These are phyloP conservation scores for Fusarium nurragi DNA, from an alignment of 2,329 filamentous ascomycete genomes.

Conservation along the genomic window DNA sequence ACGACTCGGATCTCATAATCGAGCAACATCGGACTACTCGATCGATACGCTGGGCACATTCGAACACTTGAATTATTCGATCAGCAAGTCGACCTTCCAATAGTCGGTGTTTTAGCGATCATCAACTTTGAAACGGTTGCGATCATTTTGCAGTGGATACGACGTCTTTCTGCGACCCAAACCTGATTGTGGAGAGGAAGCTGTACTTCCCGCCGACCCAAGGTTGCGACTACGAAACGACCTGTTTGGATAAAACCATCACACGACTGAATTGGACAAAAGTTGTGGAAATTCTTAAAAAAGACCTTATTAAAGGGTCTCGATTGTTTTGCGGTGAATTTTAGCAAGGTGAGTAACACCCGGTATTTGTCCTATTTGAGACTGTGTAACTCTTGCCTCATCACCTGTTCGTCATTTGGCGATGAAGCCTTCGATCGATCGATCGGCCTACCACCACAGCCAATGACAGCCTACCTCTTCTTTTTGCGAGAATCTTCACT, in stretches of 20 bases:
- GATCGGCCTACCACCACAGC: constrained; percentile 40
- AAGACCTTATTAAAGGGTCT: not conserved
- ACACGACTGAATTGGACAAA: not conserved
- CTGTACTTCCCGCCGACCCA: not conserved
- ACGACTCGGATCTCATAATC: not conserved
- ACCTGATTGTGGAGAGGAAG: constrained; percentile 23
- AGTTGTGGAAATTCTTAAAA: not conserved
- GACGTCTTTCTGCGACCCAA: not conserved
- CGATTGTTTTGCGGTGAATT: constrained; percentile 5
- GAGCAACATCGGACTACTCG: not conserved
- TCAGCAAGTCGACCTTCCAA: not conserved
- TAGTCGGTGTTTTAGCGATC: not conserved
- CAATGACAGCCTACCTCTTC: constrained; percentile 37
- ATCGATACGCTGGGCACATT: not conserved
- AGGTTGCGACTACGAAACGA: constrained; percentile 1
- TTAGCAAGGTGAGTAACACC: constrained; percentile 29
- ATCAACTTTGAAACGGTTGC: not conserved
- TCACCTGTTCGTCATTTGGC: constrained; percentile 41
- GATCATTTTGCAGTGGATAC: constrained; percentile 11
- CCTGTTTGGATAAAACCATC: not conserved
- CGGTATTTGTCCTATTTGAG: constrained; percentile 13
- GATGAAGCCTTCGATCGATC: constrained; percentile 47
- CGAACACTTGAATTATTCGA: not conserved
- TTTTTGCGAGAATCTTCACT: constrained; percentile 13
- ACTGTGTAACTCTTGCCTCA: constrained; percentile 15